These are phyloP conservation scores for Curvularia sp. DNA, from an alignment of 2,329 filamentous ascomycete species.

Conservation along the genomic window DNA sequence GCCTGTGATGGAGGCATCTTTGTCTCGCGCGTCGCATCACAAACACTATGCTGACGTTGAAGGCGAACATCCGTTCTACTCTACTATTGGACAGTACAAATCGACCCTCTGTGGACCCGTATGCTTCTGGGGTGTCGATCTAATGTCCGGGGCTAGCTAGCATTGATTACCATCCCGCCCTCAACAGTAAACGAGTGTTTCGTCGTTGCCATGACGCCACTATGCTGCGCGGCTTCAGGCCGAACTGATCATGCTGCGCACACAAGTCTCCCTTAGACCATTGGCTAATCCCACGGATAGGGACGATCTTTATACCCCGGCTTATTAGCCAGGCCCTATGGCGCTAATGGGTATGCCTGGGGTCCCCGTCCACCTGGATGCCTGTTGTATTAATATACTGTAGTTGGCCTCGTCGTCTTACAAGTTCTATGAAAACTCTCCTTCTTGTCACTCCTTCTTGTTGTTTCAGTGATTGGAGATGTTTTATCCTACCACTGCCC, in stretches of 20 bases:
- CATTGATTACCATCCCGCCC: neutral
- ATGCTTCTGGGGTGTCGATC: neutral
- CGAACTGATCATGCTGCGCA: conserved; percentile 1
- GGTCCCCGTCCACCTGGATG: neutral
- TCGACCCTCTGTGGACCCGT: neutral
- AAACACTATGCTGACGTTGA: neutral
- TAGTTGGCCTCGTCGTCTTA: neutral
- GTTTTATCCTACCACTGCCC: conserved; percentile 3
- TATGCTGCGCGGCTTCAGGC: conserved; percentile 1
- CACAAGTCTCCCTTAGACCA: conserved; percentile 1
- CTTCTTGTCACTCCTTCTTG: conserved; percentile 6
- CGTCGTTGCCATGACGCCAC: conserved; percentile 7
- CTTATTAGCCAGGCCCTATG: conserved; percentile 2
- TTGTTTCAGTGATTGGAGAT: neutral
- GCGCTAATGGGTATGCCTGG: neutral
- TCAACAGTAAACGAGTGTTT: conserved; percentile 1
- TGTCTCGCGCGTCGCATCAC: neutral
- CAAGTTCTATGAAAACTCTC: neutral
- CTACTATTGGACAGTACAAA: neutral
- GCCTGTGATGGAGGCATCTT: neutral
- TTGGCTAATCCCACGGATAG: conserved; percentile 5
- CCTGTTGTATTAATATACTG: conserved; percentile 3
- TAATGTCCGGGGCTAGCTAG: neutral
- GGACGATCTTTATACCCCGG: conserved; percentile 6
- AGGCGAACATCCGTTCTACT: neutral